These are phyloP conservation scores for Myxozyma melibiosi DNA, from an alignment of 805 yeast species.

Conservation along the genomic window DNA sequence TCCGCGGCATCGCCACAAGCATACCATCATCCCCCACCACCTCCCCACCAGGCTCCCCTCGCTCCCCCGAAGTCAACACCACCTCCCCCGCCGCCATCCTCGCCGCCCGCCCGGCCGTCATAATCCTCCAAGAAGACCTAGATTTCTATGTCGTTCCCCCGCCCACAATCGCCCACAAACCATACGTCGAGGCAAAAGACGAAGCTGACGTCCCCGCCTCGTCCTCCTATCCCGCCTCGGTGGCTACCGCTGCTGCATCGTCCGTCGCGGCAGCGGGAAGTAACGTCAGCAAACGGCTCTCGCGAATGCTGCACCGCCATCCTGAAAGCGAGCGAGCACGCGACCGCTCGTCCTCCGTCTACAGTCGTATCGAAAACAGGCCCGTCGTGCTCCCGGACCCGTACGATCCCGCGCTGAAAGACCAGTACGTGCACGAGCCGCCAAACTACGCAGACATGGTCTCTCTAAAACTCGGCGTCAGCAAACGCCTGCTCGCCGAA, in stretches of 20 bases:
- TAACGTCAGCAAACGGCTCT: slow-evolving; percentile 12
- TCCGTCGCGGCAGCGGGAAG: background rate
- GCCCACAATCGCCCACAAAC: slow-evolving; percentile 40
- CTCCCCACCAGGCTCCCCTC: slow-evolving; percentile 6
- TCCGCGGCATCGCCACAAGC: slow-evolving; percentile 46
- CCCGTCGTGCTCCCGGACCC: slow-evolving; percentile 15
- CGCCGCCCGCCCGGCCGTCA: slow-evolving; percentile 81
- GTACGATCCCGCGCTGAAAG: slow-evolving; percentile 10
- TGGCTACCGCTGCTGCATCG: background rate
- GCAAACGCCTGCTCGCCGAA: slow-evolving; percentile 61
- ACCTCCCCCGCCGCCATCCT: slow-evolving; percentile 49
- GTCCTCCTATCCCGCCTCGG: background rate
- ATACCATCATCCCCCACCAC: slow-evolving; percentile 14
- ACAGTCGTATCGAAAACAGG: background rate
- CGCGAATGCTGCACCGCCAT: slow-evolving; percentile 20
- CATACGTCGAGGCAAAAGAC: background rate
- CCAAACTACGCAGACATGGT: slow-evolving; percentile 57
- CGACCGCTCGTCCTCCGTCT: slow-evolving; percentile 9
- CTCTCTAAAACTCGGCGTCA: slow-evolving; percentile 70
- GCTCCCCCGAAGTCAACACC: background rate
- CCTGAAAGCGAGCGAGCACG: background rate
- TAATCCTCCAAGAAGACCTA: slow-evolving; percentile 89
- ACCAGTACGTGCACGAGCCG: slow-evolving; percentile 10
- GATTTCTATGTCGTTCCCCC: slow-evolving; percentile 93
- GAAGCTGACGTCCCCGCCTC: background rate